A percentile compares a stretch with the other conserved stretches of the same genome.
Evolutionary conservation across 2,329 filamentous ascomycete species (phyloP).

Genomic region (Sporothrix brunneoviolacea): DNA sequence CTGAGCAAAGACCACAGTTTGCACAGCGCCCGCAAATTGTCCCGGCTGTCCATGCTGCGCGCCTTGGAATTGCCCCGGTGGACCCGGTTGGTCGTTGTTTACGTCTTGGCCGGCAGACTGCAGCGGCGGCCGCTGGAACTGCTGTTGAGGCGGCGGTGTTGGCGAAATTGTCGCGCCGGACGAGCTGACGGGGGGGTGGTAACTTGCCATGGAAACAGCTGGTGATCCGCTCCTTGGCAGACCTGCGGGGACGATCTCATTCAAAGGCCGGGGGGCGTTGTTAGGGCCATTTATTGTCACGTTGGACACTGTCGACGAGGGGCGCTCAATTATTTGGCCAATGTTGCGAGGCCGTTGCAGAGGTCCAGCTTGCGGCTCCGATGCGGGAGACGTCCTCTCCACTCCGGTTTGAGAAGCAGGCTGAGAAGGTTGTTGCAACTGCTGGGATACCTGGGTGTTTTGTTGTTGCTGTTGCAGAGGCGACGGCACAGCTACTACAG

Average conservation of each 20-base stretch:
- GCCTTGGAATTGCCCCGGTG: no score
- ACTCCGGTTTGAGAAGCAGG: no score
- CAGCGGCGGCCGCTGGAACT: constrained; percentile 4
- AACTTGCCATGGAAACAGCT: constrained; percentile 3
- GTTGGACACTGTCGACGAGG: constrained; percentile 11
- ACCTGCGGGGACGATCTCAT: not conserved
- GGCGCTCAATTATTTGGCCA: not conserved
- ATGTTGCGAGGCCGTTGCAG: not conserved
- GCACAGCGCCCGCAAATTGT: not conserved
- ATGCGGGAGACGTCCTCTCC: not conserved
- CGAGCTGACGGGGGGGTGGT: constrained; percentile 1
- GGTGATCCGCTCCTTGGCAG: constrained; percentile 3
- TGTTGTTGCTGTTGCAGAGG: not conserved
- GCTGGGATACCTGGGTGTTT: not conserved
- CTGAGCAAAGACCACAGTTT: not conserved
- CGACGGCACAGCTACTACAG: not conserved
- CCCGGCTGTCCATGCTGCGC: not conserved
- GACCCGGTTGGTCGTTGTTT: no score
- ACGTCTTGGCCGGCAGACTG: not conserved
- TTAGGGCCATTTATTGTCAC: not conserved
- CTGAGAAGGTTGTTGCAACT: no score
- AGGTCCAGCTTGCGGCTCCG: not conserved
- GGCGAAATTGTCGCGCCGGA: constrained; percentile 6
- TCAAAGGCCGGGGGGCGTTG: not conserved
- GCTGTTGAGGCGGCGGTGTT: constrained; percentile 5